phyloP scores from a whole-genome alignment of 2,329 filamentous ascomycete genomes.

The Cylindrodendrum hubeiense region DNA sequence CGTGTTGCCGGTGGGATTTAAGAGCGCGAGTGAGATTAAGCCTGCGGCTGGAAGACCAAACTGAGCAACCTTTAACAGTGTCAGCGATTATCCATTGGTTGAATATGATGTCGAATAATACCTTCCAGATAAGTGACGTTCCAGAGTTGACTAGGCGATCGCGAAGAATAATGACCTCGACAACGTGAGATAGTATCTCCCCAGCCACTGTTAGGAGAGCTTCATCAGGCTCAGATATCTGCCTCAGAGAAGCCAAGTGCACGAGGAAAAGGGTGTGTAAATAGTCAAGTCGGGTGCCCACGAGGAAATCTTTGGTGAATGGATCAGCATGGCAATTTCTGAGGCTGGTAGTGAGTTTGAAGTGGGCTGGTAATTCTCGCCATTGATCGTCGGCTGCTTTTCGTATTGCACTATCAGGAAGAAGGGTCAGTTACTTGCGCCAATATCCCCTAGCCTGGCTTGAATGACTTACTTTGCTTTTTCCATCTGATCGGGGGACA shows the following conservation, averaged over 20 bases:
- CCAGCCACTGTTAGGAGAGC: slow-evolving; percentile 16
- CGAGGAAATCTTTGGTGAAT: slow-evolving; percentile 28
- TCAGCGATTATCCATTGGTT: background rate
- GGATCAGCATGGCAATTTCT: slow-evolving; percentile 16
- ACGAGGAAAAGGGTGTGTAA: slow-evolving; percentile 29
- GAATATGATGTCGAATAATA: background rate
- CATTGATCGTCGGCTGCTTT: slow-evolving; percentile 24
- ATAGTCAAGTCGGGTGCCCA: slow-evolving; percentile 28
- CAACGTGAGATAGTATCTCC: slow-evolving; percentile 29
- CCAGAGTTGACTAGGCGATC: slow-evolving; percentile 30
- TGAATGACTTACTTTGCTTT: slow-evolving; percentile 2
- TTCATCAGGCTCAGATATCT: slow-evolving; percentile 21
- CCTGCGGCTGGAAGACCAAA: slow-evolving; percentile 33
- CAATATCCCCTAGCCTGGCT: background rate
- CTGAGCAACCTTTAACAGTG: slow-evolving; percentile 22
- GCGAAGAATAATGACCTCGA: slow-evolving; percentile 30
- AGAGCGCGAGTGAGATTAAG: slow-evolving; percentile 23
- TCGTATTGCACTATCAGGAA: slow-evolving; percentile 16
- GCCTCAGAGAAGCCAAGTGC: slow-evolving; percentile 2
- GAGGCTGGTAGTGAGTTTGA: slow-evolving; percentile 15
- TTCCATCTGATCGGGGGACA: background rate
- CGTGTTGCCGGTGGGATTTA: slow-evolving; percentile 11
- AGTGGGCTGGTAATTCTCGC: slow-evolving; percentile 24
- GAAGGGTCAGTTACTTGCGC: background rate
- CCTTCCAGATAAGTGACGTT: slow-evolving; percentile 32